Base-by-base conservation (phyloP, 2,329 filamentous ascomycete species). In the Thelonectria discophora region DNA sequence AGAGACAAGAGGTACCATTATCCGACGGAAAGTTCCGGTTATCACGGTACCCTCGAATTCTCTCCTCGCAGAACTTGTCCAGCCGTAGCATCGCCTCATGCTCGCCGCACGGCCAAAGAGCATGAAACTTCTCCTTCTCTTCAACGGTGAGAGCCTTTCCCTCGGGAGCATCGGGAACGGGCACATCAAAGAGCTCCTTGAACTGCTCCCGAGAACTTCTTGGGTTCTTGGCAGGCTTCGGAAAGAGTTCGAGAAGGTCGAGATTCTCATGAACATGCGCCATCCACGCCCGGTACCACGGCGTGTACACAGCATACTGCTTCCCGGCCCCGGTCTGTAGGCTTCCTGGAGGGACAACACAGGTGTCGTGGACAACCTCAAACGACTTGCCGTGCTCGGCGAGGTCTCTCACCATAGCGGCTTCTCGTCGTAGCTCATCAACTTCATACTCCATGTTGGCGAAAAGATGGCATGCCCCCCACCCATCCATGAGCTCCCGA, bases 401-500 rank as follows among this genome's bases (percentile, higher is more conserved):
- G 62, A 90, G 86, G 42, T 82, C 75, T 27, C 80, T 83, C 1
- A 92, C 83, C 70, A 97, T 77, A 27, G 80, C 81, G 1, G 88
- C 87, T 70, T 97, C 94, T 6, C 93, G 83, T 45, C 93, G 82
- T 60, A 97, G 77, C 77, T 97, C 94, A 72, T 97, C 94, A 0
- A 96, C 92, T 75, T 97, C 94, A 71, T 97, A 97, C 74, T 97
- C 93, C 59, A 93, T 87, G 72, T 97, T 97, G 49, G 90, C 88
- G 70, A 88, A 96, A 2, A 97, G 66, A 70, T 95, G 90, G 50
- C 83, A 89, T 1, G 87, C 90, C 0, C 86, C 86, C 93, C 92
- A 97, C 63, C 87, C 79, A 30, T 86, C 79, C 74, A 90, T 86
- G 42, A 94, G 78, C 53, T 88, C 84, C 2, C 90, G 68, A 10